Conservation (phyloP, 176 grass and related monocot genomes). For the Cocos nucifera region DNA sequence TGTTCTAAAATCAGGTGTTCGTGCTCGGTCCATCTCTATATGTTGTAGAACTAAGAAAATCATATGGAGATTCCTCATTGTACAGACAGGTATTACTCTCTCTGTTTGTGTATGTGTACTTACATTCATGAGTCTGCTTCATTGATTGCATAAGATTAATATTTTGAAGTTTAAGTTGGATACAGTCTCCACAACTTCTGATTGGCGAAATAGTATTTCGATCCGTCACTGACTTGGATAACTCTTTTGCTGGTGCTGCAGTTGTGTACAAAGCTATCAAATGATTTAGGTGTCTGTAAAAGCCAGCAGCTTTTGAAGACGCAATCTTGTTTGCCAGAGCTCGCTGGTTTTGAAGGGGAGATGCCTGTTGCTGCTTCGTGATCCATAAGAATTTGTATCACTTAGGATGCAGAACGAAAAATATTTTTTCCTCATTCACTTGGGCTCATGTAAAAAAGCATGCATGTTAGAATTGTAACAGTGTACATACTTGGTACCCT, state of each 20-base stretch:
- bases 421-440: no score
- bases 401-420: no score
- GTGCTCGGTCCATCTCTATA: slow-evolving; percentile 63
- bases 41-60: slow-evolving; percentile 75
- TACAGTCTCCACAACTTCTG: no score
- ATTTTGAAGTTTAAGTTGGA: background rate
- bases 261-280: slow-evolving; percentile 14
- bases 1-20: slow-evolving; percentile 39
- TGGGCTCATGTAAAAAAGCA: no score
- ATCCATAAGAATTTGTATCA: background rate
- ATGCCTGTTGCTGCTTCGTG: background rate
- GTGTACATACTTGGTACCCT: no score
- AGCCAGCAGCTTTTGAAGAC: background rate
- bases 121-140: background rate
- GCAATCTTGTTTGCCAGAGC: background rate
- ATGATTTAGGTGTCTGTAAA: background rate
- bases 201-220: no score
- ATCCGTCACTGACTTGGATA: no score
- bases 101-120: background rate
- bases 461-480: no score
- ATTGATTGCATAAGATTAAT: background rate
- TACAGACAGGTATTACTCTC: slow-evolving; percentile 50
- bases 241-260: background rate
- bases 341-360: background rate
- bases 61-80: slow-evolving; percentile 53